Evolutionary conservation across 192 early-diverging fungal genomes (phyloP), one percentile per base, ranked within the genome.

Genomic region (Irineochytrium annulatum): DNA sequence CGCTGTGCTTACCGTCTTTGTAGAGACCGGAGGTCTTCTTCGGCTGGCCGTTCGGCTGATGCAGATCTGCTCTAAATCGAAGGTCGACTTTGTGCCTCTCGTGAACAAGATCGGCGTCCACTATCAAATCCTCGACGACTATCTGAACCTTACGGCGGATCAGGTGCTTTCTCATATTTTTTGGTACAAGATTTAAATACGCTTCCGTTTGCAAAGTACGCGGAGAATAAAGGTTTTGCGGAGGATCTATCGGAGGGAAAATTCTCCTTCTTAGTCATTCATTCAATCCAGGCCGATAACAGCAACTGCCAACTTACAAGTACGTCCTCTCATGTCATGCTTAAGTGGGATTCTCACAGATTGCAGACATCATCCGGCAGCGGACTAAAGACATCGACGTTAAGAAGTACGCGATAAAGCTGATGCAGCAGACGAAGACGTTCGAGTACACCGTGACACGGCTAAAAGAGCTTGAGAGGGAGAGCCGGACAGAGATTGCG

Each of bases 171-270:
- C 20, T 52, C 35, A 27, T 26, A 35, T 26, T 11, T 60, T 53
- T 30, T 28, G 52, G 16, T 63, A 22, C 55, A 55, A 1, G 14
- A 37, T 34, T 68, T 59, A 8, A 55, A 5, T 56, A 59, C 55
- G 52, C n/a, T 59, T 59, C 30, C 19, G 27, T 3, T 19, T 4
- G 1, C 19, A 0, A 63, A 91, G 82, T 99, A 95, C 63, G 77
- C 86, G 3, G 86, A 91, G 49, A 92, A 91, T 70, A 99, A 99
- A 72, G 97, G 97, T 26, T 99, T 89, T 68, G 95, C 94, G 62
- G 97, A 99, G 75, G 97, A 99, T 65, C 71, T 99, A 43, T 95
- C 93, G 0, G 97, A 99, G 77, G 97, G 97, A 68, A 99, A 99
- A 77, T 99, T 96, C 69, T 95, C 92, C 13, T 99, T 90, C 71